Evolutionary conservation across 139 green algal species (phyloP).

Genomic region (Chlorella sp.): DNA sequence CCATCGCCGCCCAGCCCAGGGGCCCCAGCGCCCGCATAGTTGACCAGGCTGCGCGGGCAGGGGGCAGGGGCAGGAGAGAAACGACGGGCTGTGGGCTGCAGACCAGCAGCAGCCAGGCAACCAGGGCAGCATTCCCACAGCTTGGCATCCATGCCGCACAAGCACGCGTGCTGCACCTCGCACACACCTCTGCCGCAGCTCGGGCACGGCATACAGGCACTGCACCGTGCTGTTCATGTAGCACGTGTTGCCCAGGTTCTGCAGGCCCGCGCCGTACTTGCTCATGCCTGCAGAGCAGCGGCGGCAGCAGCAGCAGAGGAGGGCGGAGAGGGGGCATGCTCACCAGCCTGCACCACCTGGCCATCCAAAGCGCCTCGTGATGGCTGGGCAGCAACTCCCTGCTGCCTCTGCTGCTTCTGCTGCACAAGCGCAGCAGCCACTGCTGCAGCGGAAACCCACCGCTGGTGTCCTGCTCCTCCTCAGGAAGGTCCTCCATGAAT

Average conservation of each 20-base stretch:
- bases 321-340: not conserved
- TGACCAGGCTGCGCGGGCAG: not conserved
- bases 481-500: conserved; percentile 97
- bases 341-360: not conserved
- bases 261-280: conserved; percentile 86
- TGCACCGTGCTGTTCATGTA: conserved; percentile 98
- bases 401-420: not conserved
- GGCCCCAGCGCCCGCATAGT: not conserved
- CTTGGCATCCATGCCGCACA: not conserved
- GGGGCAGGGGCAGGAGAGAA: no score
- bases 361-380: not conserved
- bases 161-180: not conserved
- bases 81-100: not conserved
- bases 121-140: not conserved
- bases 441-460: not conserved
- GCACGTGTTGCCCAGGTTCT: conserved; percentile 98
- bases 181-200: conserved; percentile 60
- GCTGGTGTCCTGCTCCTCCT: conserved; percentile 75
- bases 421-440: not conserved
- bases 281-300: conserved; percentile 40
- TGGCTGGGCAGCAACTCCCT: not conserved
- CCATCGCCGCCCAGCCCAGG: conserved; percentile 19
- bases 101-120: not conserved
- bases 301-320: not conserved
- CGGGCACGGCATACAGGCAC: conserved; percentile 87